Conservation (phyloP, 2,329 filamentous ascomycete genomes). For the Coniella lustricola region DNA sequence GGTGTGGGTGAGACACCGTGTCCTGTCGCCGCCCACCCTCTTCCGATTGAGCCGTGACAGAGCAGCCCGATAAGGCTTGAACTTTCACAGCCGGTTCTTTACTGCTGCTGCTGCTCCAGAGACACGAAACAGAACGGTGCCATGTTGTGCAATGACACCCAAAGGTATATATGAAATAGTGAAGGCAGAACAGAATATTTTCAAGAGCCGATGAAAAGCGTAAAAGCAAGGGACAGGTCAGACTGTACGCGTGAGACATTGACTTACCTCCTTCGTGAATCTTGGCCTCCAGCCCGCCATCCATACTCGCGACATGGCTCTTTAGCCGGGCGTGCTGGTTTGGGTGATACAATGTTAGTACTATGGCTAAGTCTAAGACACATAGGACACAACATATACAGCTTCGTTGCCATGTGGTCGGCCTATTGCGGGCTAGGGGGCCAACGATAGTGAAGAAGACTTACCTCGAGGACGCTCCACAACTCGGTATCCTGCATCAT, state of each 20-base stretch:
- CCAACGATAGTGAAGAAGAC: slow-evolving; percentile 29
- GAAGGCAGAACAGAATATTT: no score
- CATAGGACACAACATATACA: slow-evolving; percentile 16
- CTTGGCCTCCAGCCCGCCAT: slow-evolving; percentile 80
- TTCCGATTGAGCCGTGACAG: slow-evolving; percentile 10
- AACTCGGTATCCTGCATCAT: slow-evolving; percentile 68
- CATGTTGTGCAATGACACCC: slow-evolving; percentile 10
- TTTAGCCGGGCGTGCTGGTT: slow-evolving; percentile 82
- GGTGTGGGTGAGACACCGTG: slow-evolving; percentile 1
- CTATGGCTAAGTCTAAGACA: neutral
- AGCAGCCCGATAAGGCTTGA: neutral
- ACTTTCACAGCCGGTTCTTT: neutral
- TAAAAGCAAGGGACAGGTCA: slow-evolving; percentile 16
- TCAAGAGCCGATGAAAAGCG: slow-evolving; percentile 23
- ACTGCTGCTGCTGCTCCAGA: no score
- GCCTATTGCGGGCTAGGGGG: slow-evolving; percentile 14
- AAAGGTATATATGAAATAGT: neutral
- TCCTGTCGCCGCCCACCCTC: slow-evolving; percentile 5
- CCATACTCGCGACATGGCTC: slow-evolving; percentile 80
- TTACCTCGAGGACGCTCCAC: slow-evolving; percentile 82
- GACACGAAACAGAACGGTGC: neutral
- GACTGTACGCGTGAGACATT: slow-evolving; percentile 2
- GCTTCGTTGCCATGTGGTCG: slow-evolving; percentile 14
- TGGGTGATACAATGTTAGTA: slow-evolving; percentile 14
- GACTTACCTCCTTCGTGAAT: slow-evolving; percentile 88